Percentiles rank a stretch among this genome's conserved stretches.
These are phyloP conservation scores for Oxytropis ochrocephala DNA, from an alignment of 306 rosid species.

Conservation along the genomic window DNA sequence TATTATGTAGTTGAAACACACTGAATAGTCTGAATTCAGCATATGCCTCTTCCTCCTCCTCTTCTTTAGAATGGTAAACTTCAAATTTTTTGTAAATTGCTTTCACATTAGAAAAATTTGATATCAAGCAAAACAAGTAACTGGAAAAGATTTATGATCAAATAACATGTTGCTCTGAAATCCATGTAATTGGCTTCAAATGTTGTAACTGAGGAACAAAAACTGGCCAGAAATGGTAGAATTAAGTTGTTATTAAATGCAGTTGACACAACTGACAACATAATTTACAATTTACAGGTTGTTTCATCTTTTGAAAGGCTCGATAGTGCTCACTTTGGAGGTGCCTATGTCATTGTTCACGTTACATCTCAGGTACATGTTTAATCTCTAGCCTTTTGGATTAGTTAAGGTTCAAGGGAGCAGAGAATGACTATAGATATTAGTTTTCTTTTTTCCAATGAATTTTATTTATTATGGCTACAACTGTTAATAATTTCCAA, in stretches of 20 bases:
- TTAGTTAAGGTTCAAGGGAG: conserved; percentile 2
- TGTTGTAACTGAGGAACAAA: conserved; percentile 10
- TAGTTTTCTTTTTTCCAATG: neutral
- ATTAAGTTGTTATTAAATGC: neutral
- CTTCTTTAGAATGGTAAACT: too few species aligned
- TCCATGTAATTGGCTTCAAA: conserved; percentile 1
- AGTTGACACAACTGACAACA: conserved; percentile 10
- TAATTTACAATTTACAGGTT: conserved; percentile 46
- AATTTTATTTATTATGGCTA: conserved; percentile 12
- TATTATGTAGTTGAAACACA: too few species aligned
- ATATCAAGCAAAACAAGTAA: neutral
- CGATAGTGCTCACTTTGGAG: conserved; percentile 58
- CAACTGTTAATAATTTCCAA: conserved; percentile 14
- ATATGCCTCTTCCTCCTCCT: too few species aligned
- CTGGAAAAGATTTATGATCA: neutral
- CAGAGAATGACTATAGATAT: neutral
- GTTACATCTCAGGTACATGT: conserved; percentile 70
- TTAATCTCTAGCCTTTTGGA: neutral
- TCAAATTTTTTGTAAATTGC: neutral
- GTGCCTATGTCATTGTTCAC: conserved; percentile 66
- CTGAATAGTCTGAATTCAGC: too few species aligned
- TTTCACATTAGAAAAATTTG: conserved; percentile 2
- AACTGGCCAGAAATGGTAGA: conserved; percentile 2
- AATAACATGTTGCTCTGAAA: neutral
- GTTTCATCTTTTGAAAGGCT: conserved; percentile 45